Evolutionary conservation across 345 rosid genomes (phyloP).

Genomic region (Rhodamnia rubescens): DNA sequence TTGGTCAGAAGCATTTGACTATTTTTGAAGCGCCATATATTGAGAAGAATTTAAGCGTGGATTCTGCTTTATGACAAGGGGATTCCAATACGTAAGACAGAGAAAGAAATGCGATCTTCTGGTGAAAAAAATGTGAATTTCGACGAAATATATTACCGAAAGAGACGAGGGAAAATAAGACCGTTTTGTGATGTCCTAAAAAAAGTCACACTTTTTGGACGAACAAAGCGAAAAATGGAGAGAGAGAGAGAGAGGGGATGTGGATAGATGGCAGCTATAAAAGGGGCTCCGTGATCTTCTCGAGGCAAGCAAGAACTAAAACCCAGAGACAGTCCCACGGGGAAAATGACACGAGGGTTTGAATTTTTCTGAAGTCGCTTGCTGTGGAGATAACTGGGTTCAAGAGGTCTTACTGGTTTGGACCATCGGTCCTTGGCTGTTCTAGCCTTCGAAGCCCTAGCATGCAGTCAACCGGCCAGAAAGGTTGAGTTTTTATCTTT

Average conservation of each 20-base stretch:
- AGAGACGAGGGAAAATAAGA: not conserved
- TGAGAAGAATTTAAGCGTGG: not conserved
- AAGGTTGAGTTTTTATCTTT: not conserved
- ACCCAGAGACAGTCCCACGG: not conserved
- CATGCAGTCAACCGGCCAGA: not conserved
- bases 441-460: not conserved
- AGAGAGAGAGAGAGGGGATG: not conserved
- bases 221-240: not conserved
- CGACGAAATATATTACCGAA: not conserved
- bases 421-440: not conserved
- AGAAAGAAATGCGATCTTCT: not conserved
- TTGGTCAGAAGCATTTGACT: not conserved
- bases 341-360: not conserved
- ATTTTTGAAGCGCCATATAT: not conserved
- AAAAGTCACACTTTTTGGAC: not conserved
- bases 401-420: not conserved
- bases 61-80: not conserved
- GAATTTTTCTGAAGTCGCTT: not conserved
- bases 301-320: not conserved
- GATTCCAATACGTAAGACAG: no score
- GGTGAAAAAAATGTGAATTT: not conserved
- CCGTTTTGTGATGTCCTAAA: not conserved
- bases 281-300: not conserved
- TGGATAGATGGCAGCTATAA: not conserved
- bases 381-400: not conserved